Percentiles rank a stretch among this genome's conserved stretches.
These are phyloP conservation scores for Cudoniella acicularis DNA, from an alignment of 495 filamentous ascomycete genomes.

Conservation along the genomic window DNA sequence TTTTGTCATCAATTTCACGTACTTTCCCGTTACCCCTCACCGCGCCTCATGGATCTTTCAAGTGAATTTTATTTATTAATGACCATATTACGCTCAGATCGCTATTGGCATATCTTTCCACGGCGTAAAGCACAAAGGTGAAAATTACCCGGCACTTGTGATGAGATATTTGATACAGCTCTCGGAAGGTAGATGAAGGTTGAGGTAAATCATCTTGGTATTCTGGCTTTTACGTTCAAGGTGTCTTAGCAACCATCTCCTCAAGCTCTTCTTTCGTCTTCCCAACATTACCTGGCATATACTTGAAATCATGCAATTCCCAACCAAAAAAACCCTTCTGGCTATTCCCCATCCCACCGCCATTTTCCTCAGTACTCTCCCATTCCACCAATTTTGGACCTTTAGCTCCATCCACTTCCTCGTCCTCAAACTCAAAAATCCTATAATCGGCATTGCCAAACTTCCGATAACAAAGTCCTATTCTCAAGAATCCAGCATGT, in stretches of 20 bases:
- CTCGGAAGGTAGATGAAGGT: too few species aligned
- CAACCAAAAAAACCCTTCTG: constrained; percentile 1
- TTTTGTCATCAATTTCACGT: too few species aligned
- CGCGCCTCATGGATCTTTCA: too few species aligned
- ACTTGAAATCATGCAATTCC: constrained; percentile 1
- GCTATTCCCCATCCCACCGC: constrained; percentile 4
- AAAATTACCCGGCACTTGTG: too few species aligned
- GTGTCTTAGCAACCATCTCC: background rate
- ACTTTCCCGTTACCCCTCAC: too few species aligned
- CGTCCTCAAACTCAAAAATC: constrained; percentile 49
- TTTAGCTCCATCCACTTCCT: constrained; percentile 21
- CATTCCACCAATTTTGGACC: constrained; percentile 35
- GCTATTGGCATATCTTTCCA: too few species aligned
- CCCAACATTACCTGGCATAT: background rate
- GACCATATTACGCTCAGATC: too few species aligned
- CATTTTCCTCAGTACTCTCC: constrained; percentile 28
- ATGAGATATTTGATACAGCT: too few species aligned
- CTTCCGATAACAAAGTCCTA: constrained; percentile 39
- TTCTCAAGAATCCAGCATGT: constrained; percentile 54
- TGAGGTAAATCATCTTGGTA: too few species aligned
- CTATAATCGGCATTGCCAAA: constrained; percentile 58
- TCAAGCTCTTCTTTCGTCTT: background rate
- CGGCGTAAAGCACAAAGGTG: too few species aligned
- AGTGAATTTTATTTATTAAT: too few species aligned
- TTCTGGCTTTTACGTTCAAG: background rate